phyloP scores from a whole-genome alignment of 169 alveolate species.

The Plasmodium coatneyi region DNA sequence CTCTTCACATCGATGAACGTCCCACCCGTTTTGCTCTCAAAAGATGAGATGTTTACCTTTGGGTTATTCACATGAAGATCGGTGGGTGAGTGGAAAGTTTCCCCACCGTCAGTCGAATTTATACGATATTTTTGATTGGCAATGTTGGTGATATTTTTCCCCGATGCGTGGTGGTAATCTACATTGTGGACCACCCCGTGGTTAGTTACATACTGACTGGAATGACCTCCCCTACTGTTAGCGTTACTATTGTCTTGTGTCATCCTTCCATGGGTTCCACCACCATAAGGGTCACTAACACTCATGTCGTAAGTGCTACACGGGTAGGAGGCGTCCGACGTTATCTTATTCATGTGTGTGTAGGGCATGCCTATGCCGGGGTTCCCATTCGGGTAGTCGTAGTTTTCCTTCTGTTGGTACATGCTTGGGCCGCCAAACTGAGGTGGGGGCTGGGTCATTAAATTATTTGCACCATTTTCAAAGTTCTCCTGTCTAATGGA shows the following conservation, averaged over 20 bases:
- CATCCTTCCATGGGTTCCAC: neutral
- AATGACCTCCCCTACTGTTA: neutral
- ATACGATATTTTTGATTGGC: neutral
- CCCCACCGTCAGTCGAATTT: neutral
- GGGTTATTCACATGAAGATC: neutral
- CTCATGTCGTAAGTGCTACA: neutral
- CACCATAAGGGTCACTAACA: neutral
- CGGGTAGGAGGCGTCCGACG: neutral
- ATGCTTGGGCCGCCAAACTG: neutral
- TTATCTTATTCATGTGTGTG: neutral
- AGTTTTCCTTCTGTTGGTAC: neutral
- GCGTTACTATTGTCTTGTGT: neutral
- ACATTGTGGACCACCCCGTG: neutral
- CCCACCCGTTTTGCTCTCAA: neutral
- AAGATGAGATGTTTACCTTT: neutral
- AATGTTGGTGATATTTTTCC: neutral
- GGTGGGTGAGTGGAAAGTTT: neutral
- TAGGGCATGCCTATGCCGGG: neutral
- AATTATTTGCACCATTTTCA: neutral
- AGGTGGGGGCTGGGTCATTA: neutral
- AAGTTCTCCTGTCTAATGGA: neutral
- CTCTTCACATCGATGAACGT: neutral
- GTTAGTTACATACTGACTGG: neutral
- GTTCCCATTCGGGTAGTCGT: neutral
- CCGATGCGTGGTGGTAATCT: neutral